phyloP scores from a whole-genome alignment of 176 grass and related monocot species.

The Elymus sibiricus region DNA sequence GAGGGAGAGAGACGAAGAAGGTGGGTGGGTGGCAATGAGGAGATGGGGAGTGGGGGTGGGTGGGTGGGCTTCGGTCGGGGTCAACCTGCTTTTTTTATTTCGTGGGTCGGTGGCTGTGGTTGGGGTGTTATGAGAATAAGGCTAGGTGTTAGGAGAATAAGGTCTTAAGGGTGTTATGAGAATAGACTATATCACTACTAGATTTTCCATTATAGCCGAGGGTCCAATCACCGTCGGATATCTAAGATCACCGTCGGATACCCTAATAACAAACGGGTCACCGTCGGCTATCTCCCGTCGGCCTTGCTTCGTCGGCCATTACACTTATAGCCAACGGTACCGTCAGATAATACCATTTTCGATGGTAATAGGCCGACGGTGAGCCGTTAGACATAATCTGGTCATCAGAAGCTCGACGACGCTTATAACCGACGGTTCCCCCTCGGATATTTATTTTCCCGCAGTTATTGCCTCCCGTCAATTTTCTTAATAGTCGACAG shows the following conservation, averaged over 20 bases:
- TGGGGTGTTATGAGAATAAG: too few relatives aligned
- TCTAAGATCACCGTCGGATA: not conserved
- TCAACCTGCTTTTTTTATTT: too few relatives aligned
- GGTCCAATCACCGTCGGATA: not conserved
- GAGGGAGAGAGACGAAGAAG: too few relatives aligned
- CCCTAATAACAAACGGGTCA: not conserved
- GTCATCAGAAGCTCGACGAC: not conserved
- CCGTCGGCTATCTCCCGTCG: not conserved
- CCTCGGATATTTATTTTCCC: not conserved
- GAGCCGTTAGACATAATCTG: not conserved
- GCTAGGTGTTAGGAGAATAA: too few relatives aligned
- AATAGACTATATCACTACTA: too few relatives aligned
- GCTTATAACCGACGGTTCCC: not conserved
- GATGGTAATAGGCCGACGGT: not conserved
- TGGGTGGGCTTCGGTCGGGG: too few relatives aligned
- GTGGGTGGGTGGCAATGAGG: too few relatives aligned
- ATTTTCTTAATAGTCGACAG: not conserved
- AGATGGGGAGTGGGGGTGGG: too few relatives aligned
- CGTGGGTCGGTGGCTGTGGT: too few relatives aligned
- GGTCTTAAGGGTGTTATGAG: too few relatives aligned
- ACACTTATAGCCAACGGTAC: not conserved
- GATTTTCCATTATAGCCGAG: not conserved
- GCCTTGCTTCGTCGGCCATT: not conserved
- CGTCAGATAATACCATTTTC: not conserved
- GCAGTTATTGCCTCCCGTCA: not conserved